These are phyloP conservation scores for Holtermannia corniformis DNA, from an alignment of 768 basidiomycete species.

Conservation along the genomic window DNA sequence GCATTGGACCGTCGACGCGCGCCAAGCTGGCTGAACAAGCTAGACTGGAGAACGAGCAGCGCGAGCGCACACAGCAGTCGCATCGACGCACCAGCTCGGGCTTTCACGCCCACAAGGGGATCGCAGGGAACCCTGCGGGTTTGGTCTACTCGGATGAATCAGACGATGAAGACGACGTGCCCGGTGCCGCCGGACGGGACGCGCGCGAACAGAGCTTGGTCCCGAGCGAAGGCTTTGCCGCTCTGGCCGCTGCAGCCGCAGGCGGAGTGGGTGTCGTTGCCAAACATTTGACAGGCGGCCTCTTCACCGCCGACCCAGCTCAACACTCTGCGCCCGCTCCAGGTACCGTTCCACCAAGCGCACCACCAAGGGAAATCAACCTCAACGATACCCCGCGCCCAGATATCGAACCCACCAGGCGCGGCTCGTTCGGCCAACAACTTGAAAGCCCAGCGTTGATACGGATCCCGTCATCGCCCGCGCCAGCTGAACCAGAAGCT, in stretches of 20 bases:
- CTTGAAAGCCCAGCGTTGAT: neutral
- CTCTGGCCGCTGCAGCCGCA: neutral
- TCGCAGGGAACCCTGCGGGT: conserved; percentile 15
- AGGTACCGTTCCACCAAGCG: no score
- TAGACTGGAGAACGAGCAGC: conserved; percentile 38
- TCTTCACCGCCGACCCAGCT: neutral
- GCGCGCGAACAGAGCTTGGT: neutral
- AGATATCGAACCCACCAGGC: neutral
- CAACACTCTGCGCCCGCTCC: no score
- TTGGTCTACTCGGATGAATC: conserved; percentile 47
- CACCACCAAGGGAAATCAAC: neutral
- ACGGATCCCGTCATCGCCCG: no score
- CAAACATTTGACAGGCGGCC: neutral
- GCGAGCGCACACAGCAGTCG: conserved; percentile 11
- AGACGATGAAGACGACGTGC: conserved; percentile 47
- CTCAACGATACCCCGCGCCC: neutral
- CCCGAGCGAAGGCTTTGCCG: neutral
- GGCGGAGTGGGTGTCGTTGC: neutral
- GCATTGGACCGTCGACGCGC: conserved; percentile 31
- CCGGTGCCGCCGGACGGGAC: neutral
- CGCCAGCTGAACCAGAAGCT: neutral
- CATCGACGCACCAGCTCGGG: neutral
- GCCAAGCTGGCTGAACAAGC: conserved; percentile 43
- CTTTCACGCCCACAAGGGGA: neutral
- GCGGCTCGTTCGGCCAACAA: neutral